Base-by-base conservation (phyloP, 1,284 basidiomycete species). In the Moniliella sp. region DNA sequence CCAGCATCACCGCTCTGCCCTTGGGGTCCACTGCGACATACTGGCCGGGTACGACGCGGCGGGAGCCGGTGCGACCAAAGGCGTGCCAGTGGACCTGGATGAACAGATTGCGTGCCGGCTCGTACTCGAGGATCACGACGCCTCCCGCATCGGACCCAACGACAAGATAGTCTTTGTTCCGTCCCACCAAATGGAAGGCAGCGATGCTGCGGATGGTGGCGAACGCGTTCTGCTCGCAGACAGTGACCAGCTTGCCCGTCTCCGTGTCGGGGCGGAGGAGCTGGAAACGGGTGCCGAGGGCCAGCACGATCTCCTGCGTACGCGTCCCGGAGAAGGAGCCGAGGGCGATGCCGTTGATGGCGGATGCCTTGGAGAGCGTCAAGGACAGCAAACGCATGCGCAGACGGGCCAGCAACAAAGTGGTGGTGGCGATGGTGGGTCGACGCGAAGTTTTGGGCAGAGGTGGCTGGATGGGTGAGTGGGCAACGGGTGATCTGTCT, bases 21-120 rank as follows among this genome's bases (percentile, higher is more conserved):
- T 59, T 59, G 12, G 56, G 54, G 28, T 59, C 56, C n/a, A 48
- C 45, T 0, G 56, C 56, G 4, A 59, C 43, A 19, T 50, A 57
- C 36, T 59, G 56, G 1, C 56, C 56, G 3, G 56, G 51, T 0
- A 59, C 49, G 15, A 57, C 47, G 7, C 56, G 40, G 3, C 56
- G 44, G 7, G 53, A 51, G 1, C 56, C 56, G 4, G 54, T 56
- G 3, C 54, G 36, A 1, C 56, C 56, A 30, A 53, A 57, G 10
- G 56, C 56, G 37, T 59, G 54, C 15, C 47, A 45, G 31, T 59
- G 56, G 9, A 53, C 46, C 16, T 50, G 45, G 25, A 39, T 40
- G 30, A 59, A 54, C 9, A 39, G 31, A 16, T 51, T 50, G 25
- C 36, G 33, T n/a, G 31, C 36, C n/a, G 31, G 34, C n/a, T 50